These are phyloP conservation scores for Alternaria alternata DNA, from an alignment of 2,329 filamentous ascomycete genomes.

Conservation along the genomic window DNA sequence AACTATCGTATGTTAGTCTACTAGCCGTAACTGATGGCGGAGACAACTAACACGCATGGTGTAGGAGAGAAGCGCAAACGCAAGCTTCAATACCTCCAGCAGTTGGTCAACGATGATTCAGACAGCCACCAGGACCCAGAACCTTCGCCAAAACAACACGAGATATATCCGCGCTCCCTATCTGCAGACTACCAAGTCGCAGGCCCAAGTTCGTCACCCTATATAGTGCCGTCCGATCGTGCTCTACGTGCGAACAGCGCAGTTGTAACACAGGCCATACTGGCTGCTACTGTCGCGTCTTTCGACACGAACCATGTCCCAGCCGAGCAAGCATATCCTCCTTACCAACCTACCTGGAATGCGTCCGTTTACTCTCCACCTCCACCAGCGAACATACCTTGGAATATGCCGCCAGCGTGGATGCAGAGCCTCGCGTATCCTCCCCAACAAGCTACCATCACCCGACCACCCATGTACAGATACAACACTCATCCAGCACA, in stretches of 20 bases:
- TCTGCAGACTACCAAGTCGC: constrained; percentile 27
- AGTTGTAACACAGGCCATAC: constrained; percentile 16
- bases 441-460: constrained; percentile 8
- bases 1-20: constrained; percentile 43
- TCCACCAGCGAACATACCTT: constrained; percentile 23
- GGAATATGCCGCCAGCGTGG: constrained; percentile 33
- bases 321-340: constrained; percentile 22
- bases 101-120: constrained; percentile 39
- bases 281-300: constrained; percentile 15
- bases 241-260: constrained; percentile 19
- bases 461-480: constrained; percentile 21
- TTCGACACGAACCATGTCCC: constrained; percentile 23
- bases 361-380: constrained; percentile 24
- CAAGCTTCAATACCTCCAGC: constrained; percentile 48
- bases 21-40: neutral
- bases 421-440: constrained; percentile 22
- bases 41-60: constrained; percentile 14
- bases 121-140: constrained; percentile 24
- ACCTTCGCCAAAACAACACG: constrained; percentile 21
- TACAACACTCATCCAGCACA: constrained; percentile 23
- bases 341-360: constrained; percentile 26
- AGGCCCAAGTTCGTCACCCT: constrained; percentile 14
- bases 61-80: constrained; percentile 49
- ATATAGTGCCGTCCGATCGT: constrained; percentile 20
- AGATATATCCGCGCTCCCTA: constrained; percentile 24